Base-by-base conservation (phyloP, 2,329 filamentous ascomycete species). In the Lasiodiplodia gonubiensis region DNA sequence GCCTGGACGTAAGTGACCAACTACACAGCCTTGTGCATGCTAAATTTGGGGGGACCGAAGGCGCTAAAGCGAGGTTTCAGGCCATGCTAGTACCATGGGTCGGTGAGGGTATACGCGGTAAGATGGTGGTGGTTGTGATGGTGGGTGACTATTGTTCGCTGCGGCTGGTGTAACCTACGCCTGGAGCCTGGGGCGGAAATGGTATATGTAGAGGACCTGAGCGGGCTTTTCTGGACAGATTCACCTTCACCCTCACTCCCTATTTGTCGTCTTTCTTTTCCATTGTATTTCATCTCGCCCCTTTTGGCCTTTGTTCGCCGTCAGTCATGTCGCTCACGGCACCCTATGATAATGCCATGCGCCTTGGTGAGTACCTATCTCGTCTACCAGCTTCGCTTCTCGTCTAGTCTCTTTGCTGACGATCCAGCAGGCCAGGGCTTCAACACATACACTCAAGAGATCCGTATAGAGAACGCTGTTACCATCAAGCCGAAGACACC, bases 391-490 rank as follows among this genome's bases (percentile, higher is more conserved):
- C 14, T 25, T 27, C 8, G 11, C 6, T 37, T 48, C 21, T 30
- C 7, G 18, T 39, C 8, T 48, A 16, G 5, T 6, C 5, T 25
- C 48, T 33, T 37, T 4, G n/a, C 30, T 61, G 18, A 61, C 5
- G 18, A 6, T 2, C 37, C 68, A 66, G 67, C 71, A 73, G 74
- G 74, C 12, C 74, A 76, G 68, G 76, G 78, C 60, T 80, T 80
- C 71, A 80, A 80, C 51, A 80, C 78, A 18, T 80, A 79, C 59
- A 80, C 78, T 3, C 78, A 80, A 66, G 77, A 80, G 68, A 78
- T 78, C 52, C 76, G 78, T 27, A 73, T 80, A 25, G 77, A 80
- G 42, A 73, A 76, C 64, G 78, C 78, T 5, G 77, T 80, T 8
- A 67, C 72, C 14, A 71, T 79, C 64, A 61, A 21, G 18, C 27